Conservation (phyloP, 192 early-diverging fungal species). For the Backusella luteola region DNA sequence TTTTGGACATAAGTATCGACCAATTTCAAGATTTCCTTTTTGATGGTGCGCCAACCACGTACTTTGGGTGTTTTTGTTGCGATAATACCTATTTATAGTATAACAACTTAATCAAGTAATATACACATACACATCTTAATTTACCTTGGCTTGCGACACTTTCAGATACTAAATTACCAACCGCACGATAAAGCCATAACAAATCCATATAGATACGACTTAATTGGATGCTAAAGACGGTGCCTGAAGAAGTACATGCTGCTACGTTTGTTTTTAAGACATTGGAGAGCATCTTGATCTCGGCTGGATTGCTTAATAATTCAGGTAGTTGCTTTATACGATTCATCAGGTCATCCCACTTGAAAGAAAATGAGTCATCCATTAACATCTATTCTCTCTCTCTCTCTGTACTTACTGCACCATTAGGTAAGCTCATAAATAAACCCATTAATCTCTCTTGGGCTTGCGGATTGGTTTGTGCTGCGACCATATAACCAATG, state of each 20-base stretch:
- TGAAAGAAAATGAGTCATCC: neutral
- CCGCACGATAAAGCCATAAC: constrained; percentile 87
- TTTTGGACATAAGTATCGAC: constrained; percentile 89
- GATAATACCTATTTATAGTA: constrained; percentile 47
- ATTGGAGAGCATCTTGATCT: constrained; percentile 89
- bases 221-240: constrained; percentile 85
- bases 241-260: constrained; percentile 85
- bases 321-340: constrained; percentile 62
- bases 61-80: constrained; percentile 91
- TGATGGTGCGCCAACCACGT: constrained; percentile 90
- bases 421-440: constrained; percentile 91
- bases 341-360: constrained; percentile 81
- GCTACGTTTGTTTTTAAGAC: constrained; percentile 95
- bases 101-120: neutral
- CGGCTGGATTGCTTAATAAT: constrained; percentile 71
- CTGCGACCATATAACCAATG: constrained; percentile 97
- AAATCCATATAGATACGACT: constrained; percentile 88
- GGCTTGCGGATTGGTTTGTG: constrained; percentile 72
- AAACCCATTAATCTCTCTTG: constrained; percentile 83
- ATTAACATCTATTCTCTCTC: neutral
- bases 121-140: neutral
- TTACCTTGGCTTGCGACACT: constrained; percentile 64
- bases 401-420: constrained; percentile 47
- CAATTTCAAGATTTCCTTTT: constrained; percentile 91
- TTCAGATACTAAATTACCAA: constrained; percentile 82